Base-by-base conservation (phyloP, 1,284 basidiomycete genomes). In the Melampsora larici-populina region DNA sequence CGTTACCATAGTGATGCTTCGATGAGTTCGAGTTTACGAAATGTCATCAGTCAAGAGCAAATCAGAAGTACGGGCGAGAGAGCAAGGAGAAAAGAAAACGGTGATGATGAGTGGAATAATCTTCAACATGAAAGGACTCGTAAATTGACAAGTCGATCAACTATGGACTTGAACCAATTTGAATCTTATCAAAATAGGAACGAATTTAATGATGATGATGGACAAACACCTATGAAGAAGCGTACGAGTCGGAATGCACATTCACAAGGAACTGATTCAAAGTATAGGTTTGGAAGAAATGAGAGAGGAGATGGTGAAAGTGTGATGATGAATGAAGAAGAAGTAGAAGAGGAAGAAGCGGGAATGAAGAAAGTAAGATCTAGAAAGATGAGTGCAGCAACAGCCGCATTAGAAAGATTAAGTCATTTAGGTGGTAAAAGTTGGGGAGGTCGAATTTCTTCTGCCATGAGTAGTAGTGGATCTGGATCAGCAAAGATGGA, bases 1-100 rank as follows among this genome's bases (percentile, higher is more conserved):
- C 55, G 55, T n/a, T 58, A 24, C 55, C 55, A 58, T 58, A 58
- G 55, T 29, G 55, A 58, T 24, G 55, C 55, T 8, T 58, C 55
- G n/a, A 18, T 49, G 11, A 21, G 21, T 11, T n/a, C 1, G 11
- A 15, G 7, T n/a, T 15, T 58, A 58, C 55, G 55, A 58, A 58
- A 8, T 8, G 55, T 58, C 4, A 24, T 58, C n/a, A 58, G 55
- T 29, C 55, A 58, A 29, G 55, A 58, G 7, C n/a, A 58, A 7
- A 6, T 24, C n/a, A 58, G 55, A 58, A 29, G 55, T 29, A 9
- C n/a, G 7, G 55, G 55, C 3, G 55, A 24, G 55, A 29, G 55
- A 58, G 8, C 15, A 24, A 43, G 11, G 11, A 7, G 40, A 43
- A 43, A 9, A 43, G 40, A 43, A 7, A 58, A 58, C 15, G 55